phyloP scores from a whole-genome alignment of 1,284 basidiomycete genomes.

The Psilocybe mexicana region DNA sequence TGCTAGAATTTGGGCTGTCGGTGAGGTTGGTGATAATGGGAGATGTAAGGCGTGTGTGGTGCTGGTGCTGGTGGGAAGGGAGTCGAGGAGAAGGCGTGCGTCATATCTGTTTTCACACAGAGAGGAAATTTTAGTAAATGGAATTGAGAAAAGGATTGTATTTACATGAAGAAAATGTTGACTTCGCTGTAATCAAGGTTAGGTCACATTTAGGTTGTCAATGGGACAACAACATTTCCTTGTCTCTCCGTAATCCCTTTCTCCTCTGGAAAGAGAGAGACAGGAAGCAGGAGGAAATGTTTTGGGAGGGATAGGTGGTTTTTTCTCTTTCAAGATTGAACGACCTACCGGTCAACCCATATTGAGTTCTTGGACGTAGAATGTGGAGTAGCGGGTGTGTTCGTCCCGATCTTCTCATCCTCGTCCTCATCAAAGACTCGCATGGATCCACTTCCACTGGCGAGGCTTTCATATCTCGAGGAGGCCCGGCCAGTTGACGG shows the following conservation, averaged over 20 bases:
- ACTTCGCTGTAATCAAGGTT: conserved; percentile 11
- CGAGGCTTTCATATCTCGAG: too few species aligned
- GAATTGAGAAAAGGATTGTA: conserved; percentile 12
- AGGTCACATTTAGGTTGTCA: background rate
- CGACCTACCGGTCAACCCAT: conserved; percentile 67
- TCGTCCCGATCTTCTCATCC: conserved; percentile 13
- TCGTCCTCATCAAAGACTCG: conserved; percentile 12
- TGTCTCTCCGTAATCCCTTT: background rate
- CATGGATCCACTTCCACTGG: too few species aligned
- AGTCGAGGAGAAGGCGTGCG: conserved; percentile 69
- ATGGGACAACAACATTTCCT: background rate
- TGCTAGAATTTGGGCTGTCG: background rate
- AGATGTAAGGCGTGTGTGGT: background rate
- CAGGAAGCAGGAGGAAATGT: background rate
- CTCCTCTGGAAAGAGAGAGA: background rate
- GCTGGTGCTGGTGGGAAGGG: conserved; percentile 12
- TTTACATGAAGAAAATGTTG: conserved; percentile 16
- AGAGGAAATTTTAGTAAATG: conserved; percentile 5
- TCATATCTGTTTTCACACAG: conserved; percentile 61
- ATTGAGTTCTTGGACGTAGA: conserved; percentile 21
- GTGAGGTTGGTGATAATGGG: background rate
- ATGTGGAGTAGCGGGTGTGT: background rate
- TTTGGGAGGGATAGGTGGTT: background rate
- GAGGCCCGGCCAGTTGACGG: background rate
- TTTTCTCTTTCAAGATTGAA: background rate